Evolutionary conservation across 805 yeast species (phyloP).

Genomic region (Ogataea trehalophila): DNA sequence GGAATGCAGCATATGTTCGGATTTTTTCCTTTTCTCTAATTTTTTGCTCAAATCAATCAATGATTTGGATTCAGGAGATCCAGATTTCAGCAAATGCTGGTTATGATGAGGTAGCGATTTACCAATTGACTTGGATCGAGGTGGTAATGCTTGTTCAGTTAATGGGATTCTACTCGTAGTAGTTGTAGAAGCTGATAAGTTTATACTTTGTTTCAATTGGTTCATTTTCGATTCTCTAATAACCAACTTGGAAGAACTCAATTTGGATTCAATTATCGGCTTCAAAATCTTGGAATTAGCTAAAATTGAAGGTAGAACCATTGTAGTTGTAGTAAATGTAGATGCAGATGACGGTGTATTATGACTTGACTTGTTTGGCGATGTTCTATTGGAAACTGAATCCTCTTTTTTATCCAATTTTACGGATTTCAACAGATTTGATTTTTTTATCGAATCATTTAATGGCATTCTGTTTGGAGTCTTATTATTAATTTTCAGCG

Average conservation of each 20-base stretch:
- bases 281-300: slow-evolving; percentile 12
- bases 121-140: slow-evolving; percentile 5
- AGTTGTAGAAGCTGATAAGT: too few species aligned
- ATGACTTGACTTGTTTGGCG: neutral
- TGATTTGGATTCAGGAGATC: slow-evolving; percentile 13
- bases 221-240: slow-evolving; percentile 5
- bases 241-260: slow-evolving; percentile 2
- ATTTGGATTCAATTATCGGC: slow-evolving; percentile 6
- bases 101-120: slow-evolving; percentile 3
- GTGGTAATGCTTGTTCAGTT: slow-evolving; percentile 23
- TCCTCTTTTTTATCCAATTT: slow-evolving; percentile 7
- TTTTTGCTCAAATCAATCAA: slow-evolving; percentile 16
- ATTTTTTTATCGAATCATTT: slow-evolving; percentile 4
- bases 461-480: slow-evolving; percentile 5
- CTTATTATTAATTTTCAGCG: slow-evolving; percentile 3
- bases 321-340: neutral
- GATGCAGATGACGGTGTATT: neutral
- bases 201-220: slow-evolving; percentile 8
- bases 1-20: slow-evolving; percentile 10
- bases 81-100: neutral
- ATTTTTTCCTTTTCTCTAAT: slow-evolving; percentile 16
- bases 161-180: slow-evolving; percentile 14
- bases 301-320: slow-evolving; percentile 1
- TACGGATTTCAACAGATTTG: slow-evolving; percentile 7
- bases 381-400: too few species aligned